These are phyloP conservation scores for Penicillium sp. DNA, from an alignment of 2,329 filamentous ascomycete species.

Conservation along the genomic window DNA sequence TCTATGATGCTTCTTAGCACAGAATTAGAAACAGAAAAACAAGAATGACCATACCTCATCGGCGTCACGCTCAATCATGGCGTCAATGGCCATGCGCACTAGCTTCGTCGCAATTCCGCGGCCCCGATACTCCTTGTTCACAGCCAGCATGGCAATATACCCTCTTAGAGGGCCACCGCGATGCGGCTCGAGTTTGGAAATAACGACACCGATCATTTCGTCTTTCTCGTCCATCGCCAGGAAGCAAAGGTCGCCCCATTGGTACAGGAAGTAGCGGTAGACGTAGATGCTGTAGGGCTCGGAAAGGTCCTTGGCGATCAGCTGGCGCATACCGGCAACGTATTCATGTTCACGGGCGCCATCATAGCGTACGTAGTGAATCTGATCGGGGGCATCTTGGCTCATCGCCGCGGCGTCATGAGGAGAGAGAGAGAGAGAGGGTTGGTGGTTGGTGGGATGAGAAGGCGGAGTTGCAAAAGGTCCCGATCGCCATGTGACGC, in stretches of 20 bases:
- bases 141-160: slow-evolving; percentile 99
- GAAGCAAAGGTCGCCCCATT: slow-evolving; percentile 97
- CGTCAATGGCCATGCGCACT: slow-evolving; percentile 85
- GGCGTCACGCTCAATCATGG: slow-evolving; percentile 78
- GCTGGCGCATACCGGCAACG: slow-evolving; percentile 79
- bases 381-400: slow-evolving; percentile 43
- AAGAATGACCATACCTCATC: slow-evolving; percentile 62
- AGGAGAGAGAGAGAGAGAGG: slow-evolving; percentile 11
- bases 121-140: slow-evolving; percentile 73
- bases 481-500: slow-evolving; percentile 26
- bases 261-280: slow-evolving; percentile 94
- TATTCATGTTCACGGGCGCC: slow-evolving; percentile 60
- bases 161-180: slow-evolving; percentile 81
- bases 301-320: slow-evolving; percentile 94
- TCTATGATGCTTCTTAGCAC: slow-evolving; percentile 39
- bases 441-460: slow-evolving; percentile 2
- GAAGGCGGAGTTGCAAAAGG: slow-evolving; percentile 11
- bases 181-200: slow-evolving; percentile 92
- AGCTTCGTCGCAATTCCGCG: slow-evolving; percentile 84
- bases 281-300: slow-evolving; percentile 99
- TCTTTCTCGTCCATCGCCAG: slow-evolving; percentile 61
- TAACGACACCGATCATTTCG: slow-evolving; percentile 78
- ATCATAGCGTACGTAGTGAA: slow-evolving; percentile 61
- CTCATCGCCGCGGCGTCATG: slow-evolving; percentile 29
- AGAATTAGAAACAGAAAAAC: background rate